A percentile compares a stretch with the other conserved stretches of the same genome.
Evolutionary conservation across 495 filamentous ascomycete genomes (phyloP).

Genomic region (Daldinia childiae): DNA sequence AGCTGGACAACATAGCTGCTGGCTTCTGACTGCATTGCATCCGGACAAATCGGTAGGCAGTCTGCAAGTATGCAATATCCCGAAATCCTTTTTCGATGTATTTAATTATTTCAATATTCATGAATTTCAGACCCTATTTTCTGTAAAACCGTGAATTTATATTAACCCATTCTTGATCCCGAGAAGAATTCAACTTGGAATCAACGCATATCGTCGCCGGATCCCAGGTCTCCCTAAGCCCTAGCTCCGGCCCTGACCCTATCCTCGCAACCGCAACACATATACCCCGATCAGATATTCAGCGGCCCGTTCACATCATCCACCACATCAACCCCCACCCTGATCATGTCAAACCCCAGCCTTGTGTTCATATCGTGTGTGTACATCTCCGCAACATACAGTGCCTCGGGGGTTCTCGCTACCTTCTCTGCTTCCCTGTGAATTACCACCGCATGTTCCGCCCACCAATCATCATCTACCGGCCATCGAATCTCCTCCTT

Average conservation of each 20-base stretch:
- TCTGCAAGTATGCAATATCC: neutral
- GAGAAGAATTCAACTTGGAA: neutral
- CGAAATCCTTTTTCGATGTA: neutral
- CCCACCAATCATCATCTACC: conserved; percentile 29
- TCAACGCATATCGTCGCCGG: neutral
- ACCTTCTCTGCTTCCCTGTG: conserved; percentile 12
- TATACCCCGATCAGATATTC: conserved; percentile 14
- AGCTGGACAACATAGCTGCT: neutral
- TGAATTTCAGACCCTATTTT: neutral
- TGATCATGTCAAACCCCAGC: conserved; percentile 29
- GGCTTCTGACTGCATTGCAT: neutral
- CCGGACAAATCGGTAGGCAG: neutral
- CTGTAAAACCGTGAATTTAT: neutral
- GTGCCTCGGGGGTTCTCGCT: neutral
- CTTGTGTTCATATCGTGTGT: conserved; percentile 13
- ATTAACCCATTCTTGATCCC: neutral
- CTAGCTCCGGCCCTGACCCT: neutral
- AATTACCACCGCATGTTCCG: neutral
- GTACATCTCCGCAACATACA: conserved; percentile 22
- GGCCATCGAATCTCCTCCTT: conserved; percentile 11
- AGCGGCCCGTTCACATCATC: conserved; percentile 28
- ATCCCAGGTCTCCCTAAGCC: neutral
- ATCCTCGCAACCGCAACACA: neutral
- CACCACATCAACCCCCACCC: conserved; percentile 24
- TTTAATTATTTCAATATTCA: neutral